A percentile compares a stretch with the other conserved stretches of the same genome.
Evolutionary conservation across 2,329 filamentous ascomycete species (phyloP).

Genomic region (Fusarium mexicanum): DNA sequence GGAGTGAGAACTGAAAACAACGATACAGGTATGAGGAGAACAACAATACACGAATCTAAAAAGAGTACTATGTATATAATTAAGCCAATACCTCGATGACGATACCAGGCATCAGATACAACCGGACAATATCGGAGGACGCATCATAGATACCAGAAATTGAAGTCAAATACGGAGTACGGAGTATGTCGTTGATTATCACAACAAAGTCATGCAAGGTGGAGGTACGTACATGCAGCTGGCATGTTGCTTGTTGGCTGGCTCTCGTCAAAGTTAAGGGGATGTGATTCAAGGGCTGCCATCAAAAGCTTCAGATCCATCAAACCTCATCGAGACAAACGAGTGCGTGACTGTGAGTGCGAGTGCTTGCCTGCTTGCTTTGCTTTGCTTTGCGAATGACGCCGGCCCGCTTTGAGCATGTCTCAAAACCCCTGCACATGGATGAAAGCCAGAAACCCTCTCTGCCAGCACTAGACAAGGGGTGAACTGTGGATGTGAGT

Average conservation of each 20-base stretch:
- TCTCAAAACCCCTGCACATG: constrained; percentile 26
- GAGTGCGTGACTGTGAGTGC: background rate
- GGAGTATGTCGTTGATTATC: background rate
- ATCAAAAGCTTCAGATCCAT: constrained; percentile 32
- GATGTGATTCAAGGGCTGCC: constrained; percentile 4
- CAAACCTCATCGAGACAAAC: constrained; percentile 17
- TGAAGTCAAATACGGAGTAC: background rate
- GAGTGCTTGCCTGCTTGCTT: background rate
- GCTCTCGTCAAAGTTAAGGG: constrained; percentile 16
- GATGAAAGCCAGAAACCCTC: constrained; percentile 11
- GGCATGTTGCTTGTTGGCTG: constrained; percentile 30
- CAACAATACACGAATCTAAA: constrained; percentile 3
- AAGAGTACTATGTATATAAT: background rate
- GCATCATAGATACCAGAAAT: constrained; percentile 2
- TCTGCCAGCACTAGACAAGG: constrained; percentile 2
- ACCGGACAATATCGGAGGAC: constrained; percentile 19
- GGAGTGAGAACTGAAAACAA: constrained; percentile 7
- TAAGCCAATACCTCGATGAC: background rate
- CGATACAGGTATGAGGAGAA: constrained; percentile 3
- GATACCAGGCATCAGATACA: background rate
- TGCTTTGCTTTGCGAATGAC: constrained; percentile 30
- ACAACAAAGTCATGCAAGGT: background rate
- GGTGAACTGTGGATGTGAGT: background rate
- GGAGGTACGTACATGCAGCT: background rate
- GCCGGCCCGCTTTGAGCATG: constrained; percentile 31